Percentiles rank a stretch among this genome's conserved stretches.
Evolutionary conservation across 306 rosid species (phyloP).

Genomic region (Pterocarpus macrocarpus): DNA sequence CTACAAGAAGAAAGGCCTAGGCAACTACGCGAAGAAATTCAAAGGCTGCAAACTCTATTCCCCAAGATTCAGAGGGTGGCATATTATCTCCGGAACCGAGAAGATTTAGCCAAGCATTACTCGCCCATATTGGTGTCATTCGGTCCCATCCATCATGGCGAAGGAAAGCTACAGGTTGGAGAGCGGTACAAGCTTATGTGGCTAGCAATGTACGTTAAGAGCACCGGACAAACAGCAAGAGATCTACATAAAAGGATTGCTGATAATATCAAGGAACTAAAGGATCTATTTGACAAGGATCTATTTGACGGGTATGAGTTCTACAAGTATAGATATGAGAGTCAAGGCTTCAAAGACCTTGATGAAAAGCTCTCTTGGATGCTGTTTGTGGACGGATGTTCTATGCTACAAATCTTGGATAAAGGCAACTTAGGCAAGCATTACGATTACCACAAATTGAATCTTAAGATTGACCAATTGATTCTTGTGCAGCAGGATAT

Average conservation of each 20-base stretch:
- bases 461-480: background rate
- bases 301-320: too few species aligned
- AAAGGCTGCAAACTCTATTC: too few species aligned
- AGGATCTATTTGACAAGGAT: background rate
- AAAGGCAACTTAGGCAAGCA: background rate
- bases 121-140: too few species aligned
- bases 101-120: too few species aligned
- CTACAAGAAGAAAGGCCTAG: too few species aligned
- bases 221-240: background rate
- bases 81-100: too few species aligned
- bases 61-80: too few species aligned
- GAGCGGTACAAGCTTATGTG: conserved; percentile 17
- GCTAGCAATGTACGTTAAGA: background rate
- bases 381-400: background rate
- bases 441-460: background rate
- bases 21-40: too few species aligned
- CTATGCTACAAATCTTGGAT: background rate
- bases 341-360: background rate
- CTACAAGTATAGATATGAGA: too few species aligned
- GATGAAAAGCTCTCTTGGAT: background rate
- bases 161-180: background rate
- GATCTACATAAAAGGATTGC: background rate
- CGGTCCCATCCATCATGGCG: conserved; percentile 24
- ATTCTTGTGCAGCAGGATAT: conserved; percentile 1
- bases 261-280: background rate